A percentile compares a stretch with the other conserved stretches of the same genome.
These are phyloP conservation scores for Hansfordia pulvinata DNA, from an alignment of 2,329 filamentous ascomycete genomes.

Conservation along the genomic window DNA sequence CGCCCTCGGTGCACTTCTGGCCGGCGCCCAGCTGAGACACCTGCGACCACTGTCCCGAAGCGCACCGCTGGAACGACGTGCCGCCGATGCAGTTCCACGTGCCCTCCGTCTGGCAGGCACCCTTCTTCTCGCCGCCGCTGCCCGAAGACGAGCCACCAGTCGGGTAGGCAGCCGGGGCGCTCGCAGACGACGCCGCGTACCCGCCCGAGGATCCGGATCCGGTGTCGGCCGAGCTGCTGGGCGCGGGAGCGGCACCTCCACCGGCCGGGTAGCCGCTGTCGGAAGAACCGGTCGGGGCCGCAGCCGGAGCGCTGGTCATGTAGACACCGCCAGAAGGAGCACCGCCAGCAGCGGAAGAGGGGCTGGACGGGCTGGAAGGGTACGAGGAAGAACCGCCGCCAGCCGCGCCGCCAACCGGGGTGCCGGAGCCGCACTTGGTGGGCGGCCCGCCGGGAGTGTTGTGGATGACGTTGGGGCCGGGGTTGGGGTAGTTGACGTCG, in stretches of 20 bases:
- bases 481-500: constrained; percentile 52
- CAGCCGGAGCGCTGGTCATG: constrained; percentile 15
- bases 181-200: constrained; percentile 4
- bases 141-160: constrained; percentile 2
- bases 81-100: constrained; percentile 44
- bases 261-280: no score
- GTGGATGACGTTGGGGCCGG: constrained; percentile 40
- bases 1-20: constrained; percentile 30
- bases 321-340: constrained; percentile 23
- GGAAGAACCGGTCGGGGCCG: constrained; percentile 6
- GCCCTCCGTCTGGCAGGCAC: constrained; percentile 37
- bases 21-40: constrained; percentile 36
- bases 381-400: constrained; percentile 13
- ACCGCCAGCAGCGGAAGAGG: constrained; percentile 1
- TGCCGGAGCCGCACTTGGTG: constrained; percentile 19
- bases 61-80: constrained; percentile 46
- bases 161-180: constrained; percentile 5
- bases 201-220: constrained; percentile 2
- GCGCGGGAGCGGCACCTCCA: constrained; percentile 10
- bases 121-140: constrained; percentile 10
- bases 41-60: constrained; percentile 40
- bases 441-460: constrained; percentile 12
- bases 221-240: constrained; percentile 5
- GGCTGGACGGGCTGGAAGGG: constrained; percentile 3
- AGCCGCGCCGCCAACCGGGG: constrained; percentile 14